These are phyloP conservation scores for Selaginella tamariscina DNA, from an alignment of 75 land plant species.

Conservation along the genomic window DNA sequence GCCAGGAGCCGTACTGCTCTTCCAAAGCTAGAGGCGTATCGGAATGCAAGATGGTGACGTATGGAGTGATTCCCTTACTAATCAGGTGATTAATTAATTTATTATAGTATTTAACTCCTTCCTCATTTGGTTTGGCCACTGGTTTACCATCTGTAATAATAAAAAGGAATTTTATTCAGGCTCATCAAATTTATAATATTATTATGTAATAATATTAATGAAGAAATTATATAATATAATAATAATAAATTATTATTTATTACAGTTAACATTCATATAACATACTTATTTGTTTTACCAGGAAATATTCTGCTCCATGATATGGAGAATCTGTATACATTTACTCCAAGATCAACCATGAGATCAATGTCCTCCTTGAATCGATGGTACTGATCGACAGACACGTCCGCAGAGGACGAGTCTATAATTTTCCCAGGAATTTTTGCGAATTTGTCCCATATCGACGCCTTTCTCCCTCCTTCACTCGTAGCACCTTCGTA, in stretches of 20 bases:
- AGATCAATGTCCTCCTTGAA: slow-evolving; percentile 17
- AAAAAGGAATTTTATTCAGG: not conserved
- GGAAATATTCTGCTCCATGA: slow-evolving; percentile 12
- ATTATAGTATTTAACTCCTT: slow-evolving; percentile 6
- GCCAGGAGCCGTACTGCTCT: not conserved
- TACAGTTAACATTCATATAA: too few relatives aligned
- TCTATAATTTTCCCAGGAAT: slow-evolving; percentile 11
- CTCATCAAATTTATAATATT: too few relatives aligned
- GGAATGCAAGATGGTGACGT: not conserved
- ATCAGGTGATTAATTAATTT: not conserved
- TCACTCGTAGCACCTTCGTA: not conserved
- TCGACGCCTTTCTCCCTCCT: slow-evolving; percentile 1
- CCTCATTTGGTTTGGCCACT: not conserved
- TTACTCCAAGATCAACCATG: slow-evolving; percentile 8
- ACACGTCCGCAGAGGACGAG: not conserved
- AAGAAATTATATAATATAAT: not conserved
- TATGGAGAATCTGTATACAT: slow-evolving; percentile 15
- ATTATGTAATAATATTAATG: too few relatives aligned
- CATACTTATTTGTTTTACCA: not conserved
- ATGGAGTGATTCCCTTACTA: not conserved
- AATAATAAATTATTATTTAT: too few relatives aligned
- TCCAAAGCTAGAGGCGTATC: not conserved
- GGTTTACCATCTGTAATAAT: not conserved
- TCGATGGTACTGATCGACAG: slow-evolving; percentile 10
- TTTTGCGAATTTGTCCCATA: not conserved